These are phyloP conservation scores for Adenanthera pavonina DNA, from an alignment of 306 rosid species.

Conservation along the genomic window DNA sequence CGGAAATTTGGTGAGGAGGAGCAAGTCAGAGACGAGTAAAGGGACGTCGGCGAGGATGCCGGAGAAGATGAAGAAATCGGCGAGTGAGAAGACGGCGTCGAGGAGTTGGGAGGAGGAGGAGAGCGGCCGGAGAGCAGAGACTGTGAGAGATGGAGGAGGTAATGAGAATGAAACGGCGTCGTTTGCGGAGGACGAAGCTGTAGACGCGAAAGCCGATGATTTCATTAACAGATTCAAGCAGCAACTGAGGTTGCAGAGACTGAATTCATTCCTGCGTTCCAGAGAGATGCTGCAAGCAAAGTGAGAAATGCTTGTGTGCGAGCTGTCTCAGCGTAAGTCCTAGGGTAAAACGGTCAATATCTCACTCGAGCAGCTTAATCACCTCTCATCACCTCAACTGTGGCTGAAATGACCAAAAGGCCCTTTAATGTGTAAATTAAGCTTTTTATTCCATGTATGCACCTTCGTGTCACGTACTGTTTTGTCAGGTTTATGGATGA, in stretches of 20 bases:
- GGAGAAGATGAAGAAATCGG: slow-evolving; percentile 56
- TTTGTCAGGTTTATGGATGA: background rate
- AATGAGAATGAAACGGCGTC: slow-evolving; percentile 30
- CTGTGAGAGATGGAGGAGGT: slow-evolving; percentile 4
- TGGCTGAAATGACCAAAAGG: background rate
- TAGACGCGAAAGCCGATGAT: slow-evolving; percentile 83
- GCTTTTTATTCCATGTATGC: too few species aligned
- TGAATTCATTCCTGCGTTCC: slow-evolving; percentile 66
- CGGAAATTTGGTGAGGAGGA: slow-evolving; percentile 41
- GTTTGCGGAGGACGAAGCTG: slow-evolving; percentile 54
- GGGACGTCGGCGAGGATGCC: background rate
- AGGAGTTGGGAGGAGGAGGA: slow-evolving; percentile 6
- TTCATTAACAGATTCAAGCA: slow-evolving; percentile 78
- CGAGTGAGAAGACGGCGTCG: slow-evolving; percentile 18
- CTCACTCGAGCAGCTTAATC: background rate
- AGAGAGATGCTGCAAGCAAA: slow-evolving; percentile 39
- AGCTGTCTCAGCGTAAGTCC: background rate
- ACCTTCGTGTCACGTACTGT: background rate
- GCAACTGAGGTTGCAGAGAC: slow-evolving; percentile 78
- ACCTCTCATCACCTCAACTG: background rate
- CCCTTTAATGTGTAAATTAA: background rate
- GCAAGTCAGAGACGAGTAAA: slow-evolving; percentile 39
- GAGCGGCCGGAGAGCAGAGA: slow-evolving; percentile 47
- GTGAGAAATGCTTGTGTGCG: background rate
- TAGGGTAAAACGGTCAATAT: background rate